These are phyloP conservation scores for Stagonosporopsis cucurbitacearum DNA, from an alignment of 2,329 filamentous ascomycete genomes.

Conservation along the genomic window DNA sequence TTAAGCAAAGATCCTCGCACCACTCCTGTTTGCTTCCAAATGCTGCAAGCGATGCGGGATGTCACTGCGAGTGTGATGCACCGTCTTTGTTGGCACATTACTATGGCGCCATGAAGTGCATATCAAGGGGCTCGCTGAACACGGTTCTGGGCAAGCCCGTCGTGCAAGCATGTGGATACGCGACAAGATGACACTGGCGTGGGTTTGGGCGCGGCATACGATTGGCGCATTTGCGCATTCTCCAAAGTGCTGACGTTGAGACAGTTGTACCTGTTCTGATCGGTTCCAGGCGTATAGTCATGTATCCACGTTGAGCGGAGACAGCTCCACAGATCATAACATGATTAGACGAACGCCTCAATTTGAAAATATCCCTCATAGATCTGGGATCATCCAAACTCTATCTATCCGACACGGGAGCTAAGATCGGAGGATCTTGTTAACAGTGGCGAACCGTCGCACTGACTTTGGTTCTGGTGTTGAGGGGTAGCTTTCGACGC, in stretches of 20 bases:
- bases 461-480: slow-evolving; percentile 11
- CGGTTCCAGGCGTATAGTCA: slow-evolving; percentile 25
- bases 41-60: slow-evolving; percentile 24
- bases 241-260: slow-evolving; percentile 35
- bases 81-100: slow-evolving; percentile 22
- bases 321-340: slow-evolving; percentile 21
- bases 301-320: slow-evolving; percentile 14
- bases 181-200: slow-evolving; percentile 10
- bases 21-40: slow-evolving; percentile 2
- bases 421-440: slow-evolving; percentile 43
- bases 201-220: slow-evolving; percentile 20
- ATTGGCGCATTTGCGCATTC: slow-evolving; percentile 26
- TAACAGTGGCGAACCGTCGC: slow-evolving; percentile 26
- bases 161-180: slow-evolving; percentile 26
- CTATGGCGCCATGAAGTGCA: slow-evolving; percentile 25
- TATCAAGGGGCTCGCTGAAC: slow-evolving; percentile 9
- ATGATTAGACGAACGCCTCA: slow-evolving; percentile 20
- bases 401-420: slow-evolving; percentile 44
- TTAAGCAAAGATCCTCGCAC: slow-evolving; percentile 20
- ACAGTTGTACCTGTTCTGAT: slow-evolving; percentile 34
- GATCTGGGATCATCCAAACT: slow-evolving; percentile 35
- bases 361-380: slow-evolving; percentile 25
- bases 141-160: slow-evolving; percentile 18
- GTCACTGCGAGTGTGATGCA: slow-evolving; percentile 24
- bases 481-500: slow-evolving; percentile 3